phyloP scores from a whole-genome alignment of 805 yeast genomes.

The Yarrowia sp. region DNA sequence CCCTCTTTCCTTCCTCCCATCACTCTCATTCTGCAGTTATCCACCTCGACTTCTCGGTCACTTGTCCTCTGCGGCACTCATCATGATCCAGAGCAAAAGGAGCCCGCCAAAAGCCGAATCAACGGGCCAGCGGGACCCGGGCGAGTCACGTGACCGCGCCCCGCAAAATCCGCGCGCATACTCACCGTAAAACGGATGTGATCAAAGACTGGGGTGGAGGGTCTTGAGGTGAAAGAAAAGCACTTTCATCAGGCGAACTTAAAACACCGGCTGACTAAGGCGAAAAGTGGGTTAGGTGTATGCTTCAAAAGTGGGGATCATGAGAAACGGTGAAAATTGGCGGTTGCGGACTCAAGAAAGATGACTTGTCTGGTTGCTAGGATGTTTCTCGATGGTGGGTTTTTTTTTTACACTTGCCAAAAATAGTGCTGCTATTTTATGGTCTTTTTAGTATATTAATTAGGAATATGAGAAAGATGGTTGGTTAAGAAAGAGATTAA shows the following conservation, averaged over 20 bases:
- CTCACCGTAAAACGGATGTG: conserved; percentile 37
- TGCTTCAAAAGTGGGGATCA: too few species aligned
- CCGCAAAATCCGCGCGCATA: not conserved
- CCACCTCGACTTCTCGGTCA: not conserved
- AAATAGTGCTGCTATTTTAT: too few species aligned
- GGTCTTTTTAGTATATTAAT: too few species aligned
- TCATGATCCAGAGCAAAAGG: conserved; percentile 6
- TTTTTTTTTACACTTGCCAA: too few species aligned
- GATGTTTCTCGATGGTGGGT: too few species aligned
- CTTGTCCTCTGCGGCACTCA: not conserved
- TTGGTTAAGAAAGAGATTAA: too few species aligned
- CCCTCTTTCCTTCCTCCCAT: too few species aligned
- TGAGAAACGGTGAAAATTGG: too few species aligned
- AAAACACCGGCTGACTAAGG: not conserved
- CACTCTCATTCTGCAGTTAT: too few species aligned
- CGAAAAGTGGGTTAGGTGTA: not conserved
- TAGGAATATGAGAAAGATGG: too few species aligned
- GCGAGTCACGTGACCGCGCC: not conserved
- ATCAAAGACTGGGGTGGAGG: conserved; percentile 29
- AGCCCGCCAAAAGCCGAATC: conserved; percentile 2
- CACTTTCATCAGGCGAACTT: conserved; percentile 18
- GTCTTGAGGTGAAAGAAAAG: conserved; percentile 35
- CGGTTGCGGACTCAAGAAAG: too few species aligned
- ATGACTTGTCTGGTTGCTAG: too few species aligned
- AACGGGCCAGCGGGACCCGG: not conserved